Evolutionary conservation across 1,284 basidiomycete genomes (phyloP).

Genomic region (Fomitopsis palustris): DNA sequence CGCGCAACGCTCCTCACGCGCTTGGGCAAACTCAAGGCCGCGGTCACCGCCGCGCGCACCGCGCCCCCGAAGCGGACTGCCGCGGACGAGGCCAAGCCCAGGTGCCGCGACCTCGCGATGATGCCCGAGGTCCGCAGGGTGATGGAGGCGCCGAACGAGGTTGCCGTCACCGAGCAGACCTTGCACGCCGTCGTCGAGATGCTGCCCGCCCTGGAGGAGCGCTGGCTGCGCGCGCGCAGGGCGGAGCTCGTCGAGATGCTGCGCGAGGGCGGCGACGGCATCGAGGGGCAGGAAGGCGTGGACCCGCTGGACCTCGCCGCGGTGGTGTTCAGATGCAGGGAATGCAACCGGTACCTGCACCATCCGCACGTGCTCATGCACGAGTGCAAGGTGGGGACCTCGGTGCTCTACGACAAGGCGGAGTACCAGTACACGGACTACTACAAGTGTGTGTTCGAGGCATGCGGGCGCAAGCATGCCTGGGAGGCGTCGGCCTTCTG

Average conservation of each 20-base stretch:
- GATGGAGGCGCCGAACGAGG: not conserved
- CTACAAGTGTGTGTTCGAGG: not conserved
- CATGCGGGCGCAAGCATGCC: not conserved
- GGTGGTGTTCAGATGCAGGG: not conserved
- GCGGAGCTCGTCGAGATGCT: not conserved
- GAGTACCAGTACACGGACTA: not conserved
- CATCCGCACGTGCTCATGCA: not conserved
- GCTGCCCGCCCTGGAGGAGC: not conserved
- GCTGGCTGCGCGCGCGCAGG: not conserved
- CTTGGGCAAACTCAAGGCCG: not conserved
- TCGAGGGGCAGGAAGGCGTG: not conserved
- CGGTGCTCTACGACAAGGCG: not conserved
- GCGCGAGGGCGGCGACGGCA: not conserved
- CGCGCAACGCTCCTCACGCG: not conserved
- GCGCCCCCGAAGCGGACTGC: not conserved
- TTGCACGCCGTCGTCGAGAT: not conserved
- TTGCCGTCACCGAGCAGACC: not conserved
- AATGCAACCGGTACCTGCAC: not conserved
- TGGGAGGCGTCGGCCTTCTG: not conserved
- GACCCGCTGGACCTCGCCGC: not conserved
- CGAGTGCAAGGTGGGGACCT: not conserved
- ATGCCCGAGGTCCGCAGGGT: not conserved
- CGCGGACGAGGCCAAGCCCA: not conserved
- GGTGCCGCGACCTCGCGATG: not conserved
- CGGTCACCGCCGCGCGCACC: not conserved